These are phyloP conservation scores for Penicillium fimorum DNA, from an alignment of 495 filamentous ascomycete species.

Conservation along the genomic window DNA sequence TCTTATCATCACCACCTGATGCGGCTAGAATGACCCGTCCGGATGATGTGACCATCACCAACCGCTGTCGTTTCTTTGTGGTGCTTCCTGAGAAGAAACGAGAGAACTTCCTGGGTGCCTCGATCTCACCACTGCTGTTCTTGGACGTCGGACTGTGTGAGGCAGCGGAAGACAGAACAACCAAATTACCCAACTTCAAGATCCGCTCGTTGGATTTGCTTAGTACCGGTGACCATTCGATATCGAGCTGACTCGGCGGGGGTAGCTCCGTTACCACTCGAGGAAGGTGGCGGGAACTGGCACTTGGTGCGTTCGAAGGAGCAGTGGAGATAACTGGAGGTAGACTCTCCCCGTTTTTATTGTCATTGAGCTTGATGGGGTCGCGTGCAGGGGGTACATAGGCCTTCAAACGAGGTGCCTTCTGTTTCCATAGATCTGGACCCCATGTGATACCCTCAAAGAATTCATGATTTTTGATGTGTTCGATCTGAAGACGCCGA, in stretches of 20 bases:
- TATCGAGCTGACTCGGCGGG: slow-evolving; percentile 93
- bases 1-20: slow-evolving; percentile 94
- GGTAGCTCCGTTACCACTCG: slow-evolving; percentile 93
- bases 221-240: slow-evolving; percentile 97
- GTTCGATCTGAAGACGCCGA: slow-evolving; percentile 85
- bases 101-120: slow-evolving; percentile 78
- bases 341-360: slow-evolving; percentile 37
- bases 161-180: slow-evolving; percentile 72
- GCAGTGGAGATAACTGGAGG: slow-evolving; percentile 52
- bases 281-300: slow-evolving; percentile 59
- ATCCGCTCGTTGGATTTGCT: slow-evolving; percentile 91
- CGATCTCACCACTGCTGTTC: slow-evolving; percentile 56
- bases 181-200: slow-evolving; percentile 85
- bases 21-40: slow-evolving; percentile 86
- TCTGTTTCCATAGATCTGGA: slow-evolving; percentile 81
- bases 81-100: slow-evolving; percentile 87
- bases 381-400: slow-evolving; percentile 80
- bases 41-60: slow-evolving; percentile 94
- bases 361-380: slow-evolving; percentile 79
- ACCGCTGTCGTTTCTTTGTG: slow-evolving; percentile 86
- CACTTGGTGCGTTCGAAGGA: slow-evolving; percentile 38
- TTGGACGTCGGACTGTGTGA: slow-evolving; percentile 66
- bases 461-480: slow-evolving; percentile 96
- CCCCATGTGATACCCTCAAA: slow-evolving; percentile 92
- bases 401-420: slow-evolving; percentile 83